Conservation (phyloP, 1,139 yeast species). For the Protomyces lactucae-debilis region DNA sequence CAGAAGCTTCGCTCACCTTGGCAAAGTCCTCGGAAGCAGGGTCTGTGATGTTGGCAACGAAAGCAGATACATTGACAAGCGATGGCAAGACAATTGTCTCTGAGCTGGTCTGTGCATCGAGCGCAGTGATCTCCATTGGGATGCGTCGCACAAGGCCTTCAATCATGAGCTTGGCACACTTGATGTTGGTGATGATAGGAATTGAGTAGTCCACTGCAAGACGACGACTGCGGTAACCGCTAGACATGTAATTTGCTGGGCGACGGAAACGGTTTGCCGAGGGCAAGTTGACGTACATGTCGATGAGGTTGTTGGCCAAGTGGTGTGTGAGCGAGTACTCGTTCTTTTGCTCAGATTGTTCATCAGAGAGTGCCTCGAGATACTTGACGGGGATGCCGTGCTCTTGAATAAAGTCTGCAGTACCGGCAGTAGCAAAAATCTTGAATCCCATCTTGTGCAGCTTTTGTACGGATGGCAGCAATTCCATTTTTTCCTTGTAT, state of each 20-base stretch:
- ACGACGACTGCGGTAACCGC: slow-evolving; percentile 98
- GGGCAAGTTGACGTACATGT: slow-evolving; percentile 92
- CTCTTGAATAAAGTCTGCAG: slow-evolving; percentile 96
- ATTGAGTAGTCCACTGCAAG: slow-evolving; percentile 99
- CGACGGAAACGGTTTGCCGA: slow-evolving; percentile 96
- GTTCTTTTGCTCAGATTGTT: slow-evolving; percentile 44
- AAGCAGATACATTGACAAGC: slow-evolving; percentile 72
- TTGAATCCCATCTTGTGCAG: slow-evolving; percentile 79
- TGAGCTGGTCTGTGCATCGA: slow-evolving; percentile 90
- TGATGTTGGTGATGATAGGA: slow-evolving; percentile 95
- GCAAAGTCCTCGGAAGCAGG: slow-evolving; percentile 53
- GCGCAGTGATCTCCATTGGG: slow-evolving; percentile 61
- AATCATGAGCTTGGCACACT: slow-evolving; percentile 90
- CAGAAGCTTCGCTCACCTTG: slow-evolving; percentile 62
- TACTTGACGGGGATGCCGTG: slow-evolving; percentile 92
- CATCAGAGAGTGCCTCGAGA: slow-evolving; percentile 70
- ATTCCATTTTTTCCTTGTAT: slow-evolving; percentile 91
- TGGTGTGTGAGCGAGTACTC: slow-evolving; percentile 96
- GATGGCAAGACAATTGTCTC: slow-evolving; percentile 81
- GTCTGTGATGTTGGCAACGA: slow-evolving; percentile 61
- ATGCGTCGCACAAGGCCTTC: slow-evolving; percentile 81
- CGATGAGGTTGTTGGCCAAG: slow-evolving; percentile 93
- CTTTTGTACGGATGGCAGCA: slow-evolving; percentile 79
- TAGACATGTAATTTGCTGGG: slow-evolving; percentile 96
- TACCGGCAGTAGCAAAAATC: slow-evolving; percentile 96